A percentile compares a stretch with the other conserved stretches of the same genome.
phyloP scores from a whole-genome alignment of 257 asterid genomes.

The Solanum lignicaule region DNA sequence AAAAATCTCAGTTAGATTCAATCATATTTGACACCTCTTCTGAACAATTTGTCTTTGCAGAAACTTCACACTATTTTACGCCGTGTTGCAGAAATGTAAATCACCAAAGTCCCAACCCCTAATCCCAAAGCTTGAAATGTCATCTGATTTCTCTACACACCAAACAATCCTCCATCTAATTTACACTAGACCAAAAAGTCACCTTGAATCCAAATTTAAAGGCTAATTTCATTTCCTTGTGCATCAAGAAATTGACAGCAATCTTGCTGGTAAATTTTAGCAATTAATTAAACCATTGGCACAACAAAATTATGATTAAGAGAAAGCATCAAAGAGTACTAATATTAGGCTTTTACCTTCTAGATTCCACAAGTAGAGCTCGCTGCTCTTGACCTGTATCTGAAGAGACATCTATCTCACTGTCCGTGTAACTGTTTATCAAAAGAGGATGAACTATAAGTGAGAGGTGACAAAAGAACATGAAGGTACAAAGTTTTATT shows the following conservation, averaged over 20 bases:
- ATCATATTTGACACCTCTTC: neutral
- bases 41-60: neutral
- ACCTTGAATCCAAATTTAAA: neutral
- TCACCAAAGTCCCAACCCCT: neutral
- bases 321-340: neutral
- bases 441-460: neutral
- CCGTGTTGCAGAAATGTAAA: neutral
- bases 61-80: neutral
- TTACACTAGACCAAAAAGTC: neutral
- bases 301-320: neutral
- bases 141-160: neutral
- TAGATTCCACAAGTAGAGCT: constrained; percentile 61
- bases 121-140: neutral
- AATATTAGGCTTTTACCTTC: constrained; percentile 34
- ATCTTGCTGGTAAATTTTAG: neutral
- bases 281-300: neutral
- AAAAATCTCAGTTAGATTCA: neutral
- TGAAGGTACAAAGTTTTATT: neutral
- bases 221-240: neutral
- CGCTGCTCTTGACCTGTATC: constrained; percentile 45
- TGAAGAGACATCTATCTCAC: constrained; percentile 36
- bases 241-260: neutral
- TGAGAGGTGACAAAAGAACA: constrained; percentile 3
- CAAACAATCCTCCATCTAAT: neutral
- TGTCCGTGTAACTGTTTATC: constrained; percentile 43